Percentiles rank a stretch among this genome's conserved stretches.
phyloP scores from a whole-genome alignment of 495 filamentous ascomycete species.

The Massariosphaeria phaeospora region DNA sequence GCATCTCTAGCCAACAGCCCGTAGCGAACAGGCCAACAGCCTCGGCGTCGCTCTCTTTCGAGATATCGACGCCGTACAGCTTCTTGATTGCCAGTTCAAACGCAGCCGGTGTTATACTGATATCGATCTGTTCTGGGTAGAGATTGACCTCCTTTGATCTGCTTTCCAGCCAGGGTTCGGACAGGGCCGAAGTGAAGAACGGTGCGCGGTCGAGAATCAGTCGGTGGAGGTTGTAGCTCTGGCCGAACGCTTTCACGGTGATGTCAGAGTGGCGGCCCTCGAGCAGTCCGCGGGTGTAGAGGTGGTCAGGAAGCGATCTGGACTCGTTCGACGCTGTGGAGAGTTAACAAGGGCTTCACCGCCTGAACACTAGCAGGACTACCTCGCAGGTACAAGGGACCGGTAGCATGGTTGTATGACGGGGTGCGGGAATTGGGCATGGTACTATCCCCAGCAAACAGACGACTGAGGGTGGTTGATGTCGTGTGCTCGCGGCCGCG shows the following conservation, averaged over 20 bases:
- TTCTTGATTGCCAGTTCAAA: conserved; percentile 57
- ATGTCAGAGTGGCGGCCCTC: conserved; percentile 56
- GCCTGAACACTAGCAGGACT: neutral
- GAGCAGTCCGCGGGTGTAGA: conserved; percentile 54
- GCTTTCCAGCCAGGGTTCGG: conserved; percentile 56
- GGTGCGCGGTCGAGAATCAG: conserved; percentile 56
- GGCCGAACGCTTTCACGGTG: conserved; percentile 50
- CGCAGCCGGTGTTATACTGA: conserved; percentile 51
- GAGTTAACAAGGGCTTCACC: neutral
- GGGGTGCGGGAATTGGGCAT: conserved; percentile 32
- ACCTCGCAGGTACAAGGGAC: conserved; percentile 22
- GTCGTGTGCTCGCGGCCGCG: conserved; percentile 27
- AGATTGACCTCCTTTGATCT: conserved; percentile 51
- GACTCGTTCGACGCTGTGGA: conserved; percentile 37
- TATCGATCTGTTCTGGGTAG: conserved; percentile 54
- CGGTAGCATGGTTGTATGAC: conserved; percentile 33
- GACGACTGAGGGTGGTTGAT: conserved; percentile 36
- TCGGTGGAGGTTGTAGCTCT: conserved; percentile 51
- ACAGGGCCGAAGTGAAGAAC: conserved; percentile 53
- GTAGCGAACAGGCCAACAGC: conserved; percentile 56
- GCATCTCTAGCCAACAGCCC: conserved; percentile 57
- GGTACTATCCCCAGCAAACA: conserved; percentile 37
- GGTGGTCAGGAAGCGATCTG: conserved; percentile 50
- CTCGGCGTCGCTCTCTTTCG: conserved; percentile 50
- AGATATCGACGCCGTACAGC: conserved; percentile 50